Conservation (phyloP, 805 yeast genomes). For the Diddensiella santjacobensis region DNA sequence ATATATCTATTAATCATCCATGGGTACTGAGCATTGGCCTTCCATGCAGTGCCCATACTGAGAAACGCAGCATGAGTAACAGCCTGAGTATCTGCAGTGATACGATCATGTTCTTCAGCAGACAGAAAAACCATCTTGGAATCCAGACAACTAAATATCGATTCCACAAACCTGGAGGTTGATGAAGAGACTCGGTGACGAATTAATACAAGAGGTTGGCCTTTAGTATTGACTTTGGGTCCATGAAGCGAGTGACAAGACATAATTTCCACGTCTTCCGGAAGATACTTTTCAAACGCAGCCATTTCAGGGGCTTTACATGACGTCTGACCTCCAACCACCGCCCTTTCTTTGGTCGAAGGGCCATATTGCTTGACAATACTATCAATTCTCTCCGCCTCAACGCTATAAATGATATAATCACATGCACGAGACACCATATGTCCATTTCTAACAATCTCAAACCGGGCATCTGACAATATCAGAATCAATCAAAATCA, state of each 20-base stretch:
- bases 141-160: constrained; percentile 64
- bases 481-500: constrained; percentile 61
- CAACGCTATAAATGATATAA: constrained; percentile 85
- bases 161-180: constrained; percentile 56
- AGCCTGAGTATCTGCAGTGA: constrained; percentile 98
- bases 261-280: constrained; percentile 76
- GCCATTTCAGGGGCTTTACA: constrained; percentile 87
- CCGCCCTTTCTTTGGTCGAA: constrained; percentile 74
- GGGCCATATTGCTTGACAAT: constrained; percentile 81
- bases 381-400: constrained; percentile 75
- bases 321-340: constrained; percentile 98
- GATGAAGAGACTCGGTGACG: constrained; percentile 62
- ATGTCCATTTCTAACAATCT: constrained; percentile 74
- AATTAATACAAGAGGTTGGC: constrained; percentile 89
- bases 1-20: constrained; percentile 82
- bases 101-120: constrained; percentile 87
- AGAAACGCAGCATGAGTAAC: constrained; percentile 97
- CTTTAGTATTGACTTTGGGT: constrained; percentile 80
- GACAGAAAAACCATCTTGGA: constrained; percentile 74
- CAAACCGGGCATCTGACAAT: constrained; percentile 40
- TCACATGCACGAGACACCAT: constrained; percentile 77
- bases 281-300: constrained; percentile 76
- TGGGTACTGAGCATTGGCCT: constrained; percentile 73
- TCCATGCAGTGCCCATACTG: constrained; percentile 98
- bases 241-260: constrained; percentile 94